A percentile compares a stretch with the other conserved stretches of the same genome.
These are phyloP conservation scores for Clavulina sp. DNA, from an alignment of 768 basidiomycete species.

Conservation along the genomic window DNA sequence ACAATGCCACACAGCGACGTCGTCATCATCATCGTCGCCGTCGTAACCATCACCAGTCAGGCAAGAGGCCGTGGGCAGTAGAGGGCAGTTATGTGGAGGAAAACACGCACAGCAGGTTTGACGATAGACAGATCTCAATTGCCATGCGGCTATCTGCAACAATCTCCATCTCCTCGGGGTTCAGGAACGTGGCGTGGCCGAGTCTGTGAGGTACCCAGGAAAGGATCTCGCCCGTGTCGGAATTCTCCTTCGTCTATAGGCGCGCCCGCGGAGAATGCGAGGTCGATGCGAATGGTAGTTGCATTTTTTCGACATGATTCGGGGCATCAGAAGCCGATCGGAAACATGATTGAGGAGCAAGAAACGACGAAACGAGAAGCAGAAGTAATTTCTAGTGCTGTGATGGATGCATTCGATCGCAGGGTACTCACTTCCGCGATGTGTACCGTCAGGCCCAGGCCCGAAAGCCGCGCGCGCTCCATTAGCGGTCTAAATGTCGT, in stretches of 20 bases:
- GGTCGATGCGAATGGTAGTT: too few relatives aligned
- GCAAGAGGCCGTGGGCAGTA: too few relatives aligned
- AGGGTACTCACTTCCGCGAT: conserved; percentile 51
- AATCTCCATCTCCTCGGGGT: conserved; percentile 36
- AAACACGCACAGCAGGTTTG: conserved; percentile 59
- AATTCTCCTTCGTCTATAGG: too few relatives aligned
- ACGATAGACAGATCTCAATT: conserved; percentile 68
- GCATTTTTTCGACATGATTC: too few relatives aligned
- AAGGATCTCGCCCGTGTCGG: conserved; percentile 43
- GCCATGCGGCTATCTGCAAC: conserved; percentile 39
- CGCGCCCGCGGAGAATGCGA: too few relatives aligned
- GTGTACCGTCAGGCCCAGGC: conserved; percentile 60
- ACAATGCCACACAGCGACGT: not conserved
- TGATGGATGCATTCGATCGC: not conserved
- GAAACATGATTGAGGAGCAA: not conserved
- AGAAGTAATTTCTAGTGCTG: too few relatives aligned
- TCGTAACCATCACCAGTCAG: too few relatives aligned
- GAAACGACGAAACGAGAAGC: too few relatives aligned
- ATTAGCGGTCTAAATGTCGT: conserved; percentile 33
- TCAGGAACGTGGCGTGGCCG: conserved; percentile 68
- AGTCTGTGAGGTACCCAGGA: conserved; percentile 47
- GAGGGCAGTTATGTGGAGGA: too few relatives aligned
- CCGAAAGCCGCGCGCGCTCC: conserved; percentile 34
- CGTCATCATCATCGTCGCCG: too few relatives aligned
- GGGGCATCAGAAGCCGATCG: not conserved